Conservation (phyloP, 2,329 filamentous ascomycete species). For the Metarhizium guizhouense region DNA sequence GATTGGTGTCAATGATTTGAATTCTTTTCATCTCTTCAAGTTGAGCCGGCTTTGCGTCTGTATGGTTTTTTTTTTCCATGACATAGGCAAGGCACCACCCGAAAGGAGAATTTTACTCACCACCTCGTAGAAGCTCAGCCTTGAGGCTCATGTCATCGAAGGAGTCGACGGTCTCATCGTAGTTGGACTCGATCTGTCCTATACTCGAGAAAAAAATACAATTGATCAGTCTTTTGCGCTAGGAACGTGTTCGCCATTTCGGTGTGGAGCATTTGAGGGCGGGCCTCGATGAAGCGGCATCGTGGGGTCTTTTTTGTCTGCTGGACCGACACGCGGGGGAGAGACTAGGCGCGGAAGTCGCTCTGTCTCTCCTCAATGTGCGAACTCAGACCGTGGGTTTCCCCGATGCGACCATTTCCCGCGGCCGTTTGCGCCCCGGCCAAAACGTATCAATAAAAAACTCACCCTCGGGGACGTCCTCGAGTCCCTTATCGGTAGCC, state of each 20-base stretch:
- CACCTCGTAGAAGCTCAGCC: conserved; percentile 94
- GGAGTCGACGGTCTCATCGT: conserved; percentile 98
- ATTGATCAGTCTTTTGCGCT: conserved; percentile 13
- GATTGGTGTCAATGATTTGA: conserved; percentile 14
- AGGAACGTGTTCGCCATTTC: not conserved
- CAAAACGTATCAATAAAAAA: conserved; percentile 15
- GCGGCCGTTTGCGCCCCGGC: not conserved
- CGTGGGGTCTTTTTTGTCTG: conserved; percentile 1
- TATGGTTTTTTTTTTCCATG: not conserved
- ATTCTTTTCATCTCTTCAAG: not conserved
- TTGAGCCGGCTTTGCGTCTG: not conserved
- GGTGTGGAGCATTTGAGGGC: conserved; percentile 3
- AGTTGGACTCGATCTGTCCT: conserved; percentile 99
- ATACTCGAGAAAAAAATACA: conserved; percentile 17
- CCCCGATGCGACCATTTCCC: not conserved
- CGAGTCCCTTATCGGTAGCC: conserved; percentile 96
- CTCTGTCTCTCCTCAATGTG: not conserved
- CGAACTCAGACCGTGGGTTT: not conserved
- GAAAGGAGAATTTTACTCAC: conserved; percentile 25
- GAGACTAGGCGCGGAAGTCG: not conserved
- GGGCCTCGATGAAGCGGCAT: not conserved
- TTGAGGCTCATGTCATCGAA: conserved; percentile 98
- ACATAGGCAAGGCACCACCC: not conserved
- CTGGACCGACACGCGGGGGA: not conserved
- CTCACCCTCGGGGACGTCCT: conserved; percentile 94